phyloP scores from a whole-genome alignment of 306 rosid genomes.

The Sesbania bispinosa region DNA sequence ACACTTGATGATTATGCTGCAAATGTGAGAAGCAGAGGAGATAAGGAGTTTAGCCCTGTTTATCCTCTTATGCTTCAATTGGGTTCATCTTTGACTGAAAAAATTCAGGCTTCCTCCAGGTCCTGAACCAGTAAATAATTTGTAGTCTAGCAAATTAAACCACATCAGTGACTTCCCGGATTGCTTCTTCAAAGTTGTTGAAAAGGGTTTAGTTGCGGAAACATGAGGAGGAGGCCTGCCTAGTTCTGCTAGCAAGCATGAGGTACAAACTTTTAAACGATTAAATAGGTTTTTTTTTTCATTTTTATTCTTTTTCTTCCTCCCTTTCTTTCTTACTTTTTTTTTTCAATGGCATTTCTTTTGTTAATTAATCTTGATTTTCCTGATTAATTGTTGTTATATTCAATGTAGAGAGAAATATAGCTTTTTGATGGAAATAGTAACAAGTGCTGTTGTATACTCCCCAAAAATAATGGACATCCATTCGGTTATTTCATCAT shows the following conservation, averaged over 20 bases:
- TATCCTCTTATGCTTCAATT: constrained; percentile 93
- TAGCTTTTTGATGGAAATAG: constrained; percentile 24
- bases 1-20: constrained; percentile 89
- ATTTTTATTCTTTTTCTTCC: background rate
- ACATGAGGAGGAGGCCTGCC: constrained; percentile 21
- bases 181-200: constrained; percentile 23
- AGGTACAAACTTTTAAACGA: constrained; percentile 12
- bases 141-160: constrained; percentile 36
- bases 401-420: constrained; percentile 35
- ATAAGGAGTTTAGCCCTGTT: constrained; percentile 89
- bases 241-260: constrained; percentile 28
- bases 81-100: constrained; percentile 71
- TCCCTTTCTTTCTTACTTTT: background rate
- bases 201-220: constrained; percentile 31
- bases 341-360: background rate
- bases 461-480: constrained; percentile 16
- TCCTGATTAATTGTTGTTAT: constrained; percentile 26
- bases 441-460: constrained; percentile 21
- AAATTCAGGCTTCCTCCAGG: constrained; percentile 37
- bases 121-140: constrained; percentile 35
- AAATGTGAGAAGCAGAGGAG: constrained; percentile 82
- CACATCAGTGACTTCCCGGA: constrained; percentile 7
- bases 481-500: constrained; percentile 10
- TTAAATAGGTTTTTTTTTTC: background rate
- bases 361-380: constrained; percentile 15